These are phyloP conservation scores for Penicillium pulvis DNA, from an alignment of 495 filamentous ascomycete genomes.

Conservation along the genomic window DNA sequence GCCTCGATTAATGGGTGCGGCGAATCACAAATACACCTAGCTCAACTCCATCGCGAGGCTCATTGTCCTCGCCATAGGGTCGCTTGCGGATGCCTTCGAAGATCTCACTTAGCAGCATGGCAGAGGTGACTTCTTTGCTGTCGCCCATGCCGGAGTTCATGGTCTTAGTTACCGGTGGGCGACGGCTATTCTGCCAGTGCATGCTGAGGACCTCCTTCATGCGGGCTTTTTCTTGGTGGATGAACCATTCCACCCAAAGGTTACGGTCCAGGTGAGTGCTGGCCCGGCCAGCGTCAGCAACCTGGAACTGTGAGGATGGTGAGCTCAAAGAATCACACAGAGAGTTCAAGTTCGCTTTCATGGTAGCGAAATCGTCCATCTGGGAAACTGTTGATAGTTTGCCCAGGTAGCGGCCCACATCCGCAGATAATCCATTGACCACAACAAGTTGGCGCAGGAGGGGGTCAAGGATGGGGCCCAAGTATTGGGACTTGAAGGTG, in stretches of 20 bases:
- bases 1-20: slow-evolving; percentile 38
- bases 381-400: slow-evolving; percentile 58
- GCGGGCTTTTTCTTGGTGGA: slow-evolving; percentile 68
- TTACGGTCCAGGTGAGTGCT: slow-evolving; percentile 56
- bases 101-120: slow-evolving; percentile 63
- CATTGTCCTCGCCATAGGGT: slow-evolving; percentile 45
- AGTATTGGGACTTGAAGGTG: slow-evolving; percentile 65
- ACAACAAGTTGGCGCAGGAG: slow-evolving; percentile 66
- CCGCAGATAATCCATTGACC: slow-evolving; percentile 61
- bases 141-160: slow-evolving; percentile 33
- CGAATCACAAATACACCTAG: slow-evolving; percentile 66
- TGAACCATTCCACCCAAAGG: slow-evolving; percentile 71
- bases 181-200: slow-evolving; percentile 57
- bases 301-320: slow-evolving; percentile 43
- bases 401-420: slow-evolving; percentile 59
- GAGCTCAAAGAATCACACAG: slow-evolving; percentile 50
- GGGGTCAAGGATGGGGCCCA: slow-evolving; percentile 69
- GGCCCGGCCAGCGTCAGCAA: slow-evolving; percentile 56
- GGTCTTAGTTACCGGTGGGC: slow-evolving; percentile 41
- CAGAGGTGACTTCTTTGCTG: slow-evolving; percentile 49
- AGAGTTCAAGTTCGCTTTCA: slow-evolving; percentile 51
- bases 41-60: slow-evolving; percentile 55
- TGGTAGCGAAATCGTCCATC: slow-evolving; percentile 60
- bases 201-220: slow-evolving; percentile 61
- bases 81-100: slow-evolving; percentile 60